Evolutionary conservation across 2,329 filamentous ascomycete genomes (phyloP), one percentile per base, ranked within the genome.

Genomic region (Emydomyces testavorans): DNA sequence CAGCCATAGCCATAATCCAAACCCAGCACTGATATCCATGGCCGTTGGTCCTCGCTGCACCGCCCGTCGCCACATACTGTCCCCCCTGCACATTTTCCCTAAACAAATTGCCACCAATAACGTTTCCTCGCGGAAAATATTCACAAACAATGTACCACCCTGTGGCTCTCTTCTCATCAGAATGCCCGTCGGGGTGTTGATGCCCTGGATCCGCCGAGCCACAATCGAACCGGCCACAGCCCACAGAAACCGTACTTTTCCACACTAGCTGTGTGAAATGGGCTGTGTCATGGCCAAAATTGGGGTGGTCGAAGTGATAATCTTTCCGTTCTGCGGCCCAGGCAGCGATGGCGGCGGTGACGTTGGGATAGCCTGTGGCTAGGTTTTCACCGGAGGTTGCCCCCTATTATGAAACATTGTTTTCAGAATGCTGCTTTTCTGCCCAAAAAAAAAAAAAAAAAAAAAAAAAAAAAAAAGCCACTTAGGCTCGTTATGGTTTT

Each of bases 201-300:
- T 18, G 8, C 15, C 6, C 16, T 18, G 10, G 8, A 23, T 18
- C n/a, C 7, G 26, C 18, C 24, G 24, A 13, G 20, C 65, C 61
- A 49, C 72, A 75, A 52, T 68, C 56, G 13, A 63, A 58, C 34
- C 63, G 62, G 21, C 62, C 75, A 54, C 75, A 86, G 0, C 80
- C 79, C 0, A 82, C 73, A 28, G 70, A 67, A 5, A 67, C 78
- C 1, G 79, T 83, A 20, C 68, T 62, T 61, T 74, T 77, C 82
- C 83, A 86, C 4, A 86, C 81, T 5, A 86, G 62, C 67, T 85
- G 82, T 1, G 82, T 83, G 56, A 86, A 86, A 60, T 85, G 81
- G 57, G 83, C 86, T 0, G 72, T 73, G 0, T 65, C 68, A 13
- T 32, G 21, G 3, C 16, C 6, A 15, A 40, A 47, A 11, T 18